Base-by-base conservation (phyloP, 2,329 filamentous ascomycete species). In the Ascosphaera aggregata region DNA sequence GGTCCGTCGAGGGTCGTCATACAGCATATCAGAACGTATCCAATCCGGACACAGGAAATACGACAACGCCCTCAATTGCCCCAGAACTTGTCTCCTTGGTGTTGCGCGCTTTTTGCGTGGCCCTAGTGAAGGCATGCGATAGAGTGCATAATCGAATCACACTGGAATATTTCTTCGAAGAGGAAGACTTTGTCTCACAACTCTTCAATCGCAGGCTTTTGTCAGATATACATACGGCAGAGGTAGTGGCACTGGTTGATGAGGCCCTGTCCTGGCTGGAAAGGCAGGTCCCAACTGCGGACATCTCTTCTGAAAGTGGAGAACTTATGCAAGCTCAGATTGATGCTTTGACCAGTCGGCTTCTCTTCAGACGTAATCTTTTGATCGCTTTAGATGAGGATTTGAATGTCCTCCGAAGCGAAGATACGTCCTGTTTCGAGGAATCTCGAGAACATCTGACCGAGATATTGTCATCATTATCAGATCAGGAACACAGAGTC, bases 151-250 rank as follows among this genome's bases (percentile, higher is more conserved):
- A 75, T 38, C 71, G 74, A 36, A 76, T 95, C 44, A 75, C 73
- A 40, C 66, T 67, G n/a, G 80, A 93, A 53, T 77, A 91, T 47
- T 94, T 77, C 52, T 95, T 86, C 49, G 89, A 98, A 76, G 89
- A 98, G 58, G 89, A 98, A 57, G 89, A 98, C 51, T 94, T 98
- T 52, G 81, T 91, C 16, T 85, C 82, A 4, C 84, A 92, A 54
- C 79, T 85, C 0, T 95, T 89, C 53, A 78, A 84, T 47, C 71
- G 85, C 30, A 73, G 71, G 9, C 62, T 98, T 1, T 65, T 95
- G 4, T 71, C 73, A 18, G 59, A 66, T 11, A 65, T 86, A 41
- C 61, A 69, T 13, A 56, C 65, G 2, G 59, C 64, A 3, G 62
- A 67, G n/a, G 64, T 82, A 18, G 59, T 65, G 34, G 55, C 60